Conservation (phyloP, 345 rosid genomes). For the Lepidium africanum region DNA sequence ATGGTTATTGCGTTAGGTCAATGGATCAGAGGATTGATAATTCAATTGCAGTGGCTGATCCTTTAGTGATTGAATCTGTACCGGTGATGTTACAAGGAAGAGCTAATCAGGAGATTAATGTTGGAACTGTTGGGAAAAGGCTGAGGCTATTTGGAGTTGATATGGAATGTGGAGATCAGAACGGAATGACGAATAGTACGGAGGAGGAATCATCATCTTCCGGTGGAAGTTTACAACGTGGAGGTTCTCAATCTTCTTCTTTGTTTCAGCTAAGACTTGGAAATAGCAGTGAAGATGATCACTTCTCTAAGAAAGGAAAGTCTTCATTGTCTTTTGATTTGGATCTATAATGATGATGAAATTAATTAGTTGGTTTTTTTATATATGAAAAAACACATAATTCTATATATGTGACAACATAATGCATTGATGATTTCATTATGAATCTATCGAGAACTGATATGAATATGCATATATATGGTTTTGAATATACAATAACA, state of each 20-base stretch:
- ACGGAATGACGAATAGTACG: slow-evolving; percentile 42
- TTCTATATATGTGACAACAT: slow-evolving; percentile 9
- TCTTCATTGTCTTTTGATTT: slow-evolving; percentile 58
- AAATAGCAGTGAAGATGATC: slow-evolving; percentile 10
- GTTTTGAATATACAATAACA: too few species aligned
- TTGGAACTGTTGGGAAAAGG: slow-evolving; percentile 33
- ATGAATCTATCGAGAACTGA: neutral
- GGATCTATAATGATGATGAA: slow-evolving; percentile 38
- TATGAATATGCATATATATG: neutral
- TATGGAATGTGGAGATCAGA: slow-evolving; percentile 53
- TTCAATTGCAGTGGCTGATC: slow-evolving; percentile 5
- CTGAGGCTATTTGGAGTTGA: slow-evolving; percentile 62
- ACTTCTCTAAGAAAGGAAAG: slow-evolving; percentile 50
- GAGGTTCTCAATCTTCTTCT: neutral
- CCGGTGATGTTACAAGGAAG: slow-evolving; percentile 23
- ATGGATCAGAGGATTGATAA: slow-evolving; percentile 17
- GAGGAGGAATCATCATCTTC: slow-evolving; percentile 32
- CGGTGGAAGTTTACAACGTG: slow-evolving; percentile 23
- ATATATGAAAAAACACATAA: slow-evolving; percentile 1
- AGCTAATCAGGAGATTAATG: slow-evolving; percentile 8
- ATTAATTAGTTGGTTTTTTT: slow-evolving; percentile 7
- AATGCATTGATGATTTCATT: slow-evolving; percentile 18
- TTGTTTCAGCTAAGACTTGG: slow-evolving; percentile 26
- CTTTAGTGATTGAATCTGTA: slow-evolving; percentile 28
- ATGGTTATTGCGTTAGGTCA: slow-evolving; percentile 25